Evolutionary conservation across 1,284 basidiomycete species (phyloP).

Genomic region (Trichosporon coremiiforme): DNA sequence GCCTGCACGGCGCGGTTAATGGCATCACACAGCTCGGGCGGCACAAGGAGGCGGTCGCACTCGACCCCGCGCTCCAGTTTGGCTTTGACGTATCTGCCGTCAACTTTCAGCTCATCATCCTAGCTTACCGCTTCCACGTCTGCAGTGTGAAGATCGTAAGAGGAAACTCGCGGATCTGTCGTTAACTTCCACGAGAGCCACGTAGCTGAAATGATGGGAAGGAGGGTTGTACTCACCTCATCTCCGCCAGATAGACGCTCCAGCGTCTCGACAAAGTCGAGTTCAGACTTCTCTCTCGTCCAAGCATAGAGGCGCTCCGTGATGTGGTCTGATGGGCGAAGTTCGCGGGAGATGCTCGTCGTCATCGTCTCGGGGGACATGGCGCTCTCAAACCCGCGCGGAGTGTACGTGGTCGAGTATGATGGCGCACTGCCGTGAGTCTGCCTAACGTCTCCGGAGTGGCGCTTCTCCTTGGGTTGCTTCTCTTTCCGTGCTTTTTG

Average conservation of each 20-base stretch:
- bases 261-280: slow-evolving; percentile 72
- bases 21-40: slow-evolving; percentile 85
- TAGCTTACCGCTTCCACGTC: slow-evolving; percentile 77
- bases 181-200: background rate
- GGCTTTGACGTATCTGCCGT: slow-evolving; percentile 60
- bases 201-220: background rate
- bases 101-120: slow-evolving; percentile 23
- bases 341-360: background rate
- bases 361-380: slow-evolving; percentile 5
- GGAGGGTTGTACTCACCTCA: slow-evolving; percentile 40
- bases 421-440: background rate
- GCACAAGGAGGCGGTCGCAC: slow-evolving; percentile 83
- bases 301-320: slow-evolving; percentile 77
- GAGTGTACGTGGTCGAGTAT: background rate
- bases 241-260: slow-evolving; percentile 78
- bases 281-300: slow-evolving; percentile 84
- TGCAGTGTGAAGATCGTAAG: slow-evolving; percentile 86
- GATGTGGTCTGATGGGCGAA: slow-evolving; percentile 65
- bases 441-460: background rate
- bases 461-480: background rate
- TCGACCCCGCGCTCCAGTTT: slow-evolving; percentile 56
- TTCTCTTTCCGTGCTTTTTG: background rate
- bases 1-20: slow-evolving; percentile 76
- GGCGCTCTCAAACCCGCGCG: slow-evolving; percentile 15
- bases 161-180: slow-evolving; percentile 79